phyloP scores from a whole-genome alignment of 2,329 filamentous ascomycete genomes.

The Ceratocystis albifundus region DNA sequence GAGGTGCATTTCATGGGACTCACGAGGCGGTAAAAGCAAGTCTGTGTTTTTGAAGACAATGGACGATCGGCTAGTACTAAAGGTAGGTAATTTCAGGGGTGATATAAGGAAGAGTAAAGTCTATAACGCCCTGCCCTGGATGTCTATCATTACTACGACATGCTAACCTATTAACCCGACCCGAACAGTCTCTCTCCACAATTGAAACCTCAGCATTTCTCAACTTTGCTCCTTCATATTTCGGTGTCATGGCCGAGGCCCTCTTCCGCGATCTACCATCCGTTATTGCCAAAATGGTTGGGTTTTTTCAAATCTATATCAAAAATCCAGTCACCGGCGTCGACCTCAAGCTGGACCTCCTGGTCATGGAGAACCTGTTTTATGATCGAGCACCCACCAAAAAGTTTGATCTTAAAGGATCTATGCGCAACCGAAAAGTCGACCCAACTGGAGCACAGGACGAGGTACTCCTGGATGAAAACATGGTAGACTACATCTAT shows the following conservation, averaged over 20 bases:
- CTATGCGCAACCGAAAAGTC: slow-evolving; percentile 97
- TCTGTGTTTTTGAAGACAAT: slow-evolving; percentile 94
- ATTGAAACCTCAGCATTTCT: slow-evolving; percentile 91
- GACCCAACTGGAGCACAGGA: slow-evolving; percentile 91
- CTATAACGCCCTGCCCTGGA: no score
- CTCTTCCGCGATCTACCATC: slow-evolving; percentile 91
- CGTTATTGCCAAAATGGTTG: slow-evolving; percentile 98
- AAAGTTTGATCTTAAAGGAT: slow-evolving; percentile 92
- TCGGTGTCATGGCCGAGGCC: slow-evolving; percentile 91
- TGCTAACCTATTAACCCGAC: neutral
- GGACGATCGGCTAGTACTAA: slow-evolving; percentile 86
- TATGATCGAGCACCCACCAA: slow-evolving; percentile 85
- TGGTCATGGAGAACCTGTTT: slow-evolving; percentile 96
- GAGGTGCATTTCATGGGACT: slow-evolving; percentile 94
- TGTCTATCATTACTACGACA: neutral
- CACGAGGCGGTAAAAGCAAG: slow-evolving; percentile 94
- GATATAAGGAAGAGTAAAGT: no score
- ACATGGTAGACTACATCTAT: slow-evolving; percentile 98
- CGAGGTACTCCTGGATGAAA: slow-evolving; percentile 92
- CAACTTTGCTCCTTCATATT: slow-evolving; percentile 91
- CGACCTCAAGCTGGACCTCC: slow-evolving; percentile 86
- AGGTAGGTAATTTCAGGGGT: slow-evolving; percentile 34
- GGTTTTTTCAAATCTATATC: slow-evolving; percentile 94
- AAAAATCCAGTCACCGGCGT: slow-evolving; percentile 85
- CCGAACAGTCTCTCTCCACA: slow-evolving; percentile 61